Conservation (phyloP, 345 rosid genomes). For the Garcia nutans region DNA sequence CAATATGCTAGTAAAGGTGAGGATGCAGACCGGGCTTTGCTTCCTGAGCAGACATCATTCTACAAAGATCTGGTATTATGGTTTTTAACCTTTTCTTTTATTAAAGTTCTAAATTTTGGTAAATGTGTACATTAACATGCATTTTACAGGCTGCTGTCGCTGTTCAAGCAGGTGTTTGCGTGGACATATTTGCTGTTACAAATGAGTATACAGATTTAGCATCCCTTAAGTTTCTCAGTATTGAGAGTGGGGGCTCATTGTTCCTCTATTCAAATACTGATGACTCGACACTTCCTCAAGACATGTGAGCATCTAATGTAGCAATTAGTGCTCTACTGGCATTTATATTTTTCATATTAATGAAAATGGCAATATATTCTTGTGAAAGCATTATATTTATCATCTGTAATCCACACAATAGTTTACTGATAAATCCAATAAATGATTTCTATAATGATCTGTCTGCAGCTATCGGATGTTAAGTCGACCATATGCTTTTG, state of each 20-base stretch:
- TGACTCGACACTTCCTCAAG: constrained; percentile 99
- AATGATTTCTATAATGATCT: not conserved
- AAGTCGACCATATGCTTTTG: constrained; percentile 91
- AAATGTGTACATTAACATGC: constrained; percentile 39
- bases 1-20: constrained; percentile 99
- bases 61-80: constrained; percentile 84
- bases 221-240: constrained; percentile 91
- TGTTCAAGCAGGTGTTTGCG: constrained; percentile 97
- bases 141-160: constrained; percentile 86
- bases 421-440: not conserved
- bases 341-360: not conserved
- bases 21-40: constrained; percentile 98
- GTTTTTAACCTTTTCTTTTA: constrained; percentile 16
- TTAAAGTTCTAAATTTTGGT: constrained; percentile 9
- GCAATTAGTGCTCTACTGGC: not conserved
- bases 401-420: not conserved
- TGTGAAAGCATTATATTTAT: not conserved
- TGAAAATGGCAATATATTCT: not conserved
- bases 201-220: constrained; percentile 98
- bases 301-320: constrained; percentile 64
- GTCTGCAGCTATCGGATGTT: constrained; percentile 83
- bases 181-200: constrained; percentile 91
- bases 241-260: constrained; percentile 96
- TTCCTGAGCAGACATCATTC: constrained; percentile 97
- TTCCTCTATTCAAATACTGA: constrained; percentile 85